Base-by-base conservation (phyloP, 371 early-diverging fungal species). In the Haplosporangium sp. region DNA sequence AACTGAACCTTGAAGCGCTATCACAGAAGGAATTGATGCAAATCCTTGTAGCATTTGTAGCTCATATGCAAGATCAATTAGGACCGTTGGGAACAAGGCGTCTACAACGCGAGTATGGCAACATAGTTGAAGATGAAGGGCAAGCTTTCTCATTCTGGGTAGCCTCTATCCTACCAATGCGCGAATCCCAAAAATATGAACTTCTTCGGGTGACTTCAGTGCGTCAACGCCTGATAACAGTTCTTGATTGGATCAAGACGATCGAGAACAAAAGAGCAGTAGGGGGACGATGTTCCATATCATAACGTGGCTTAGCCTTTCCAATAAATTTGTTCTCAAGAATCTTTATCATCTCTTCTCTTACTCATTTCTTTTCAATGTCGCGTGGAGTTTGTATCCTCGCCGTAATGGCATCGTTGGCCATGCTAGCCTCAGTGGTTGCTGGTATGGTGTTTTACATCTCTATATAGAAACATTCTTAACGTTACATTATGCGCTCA, bases 61-160 rank as follows among this genome's bases (percentile, higher is more conserved):
- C 77, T 17, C 61, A 67, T 2, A 67, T 85, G 63, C 79, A 82
- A 69, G 69, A 82, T 34, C 65, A 68, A 58, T 55, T 82, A 27
- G 70, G 73, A 55, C 56, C 84, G 34, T 44, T 85, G 82, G 84
- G 74, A 60, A 71, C 68, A 38, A 58, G 78, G 64, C 69, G 84
- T 11, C 70, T 87, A 9, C 59, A 84, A 52, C 66, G 84, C 7
- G 81, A 83, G 42, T 84, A 77, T 69, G 86, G 86, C 10, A 76
- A 77, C 47, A 85, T 88, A 82, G 78, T 86, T 35, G 67, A 78
- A 11, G 82, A 88, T 42, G 82, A 88, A 38, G 85, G 74, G 11
- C 67, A 82, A 3, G 83, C 81, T 48, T 83, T 90, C 56, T 84
- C 86, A 17, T 91, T 87, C 82, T 91, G 91, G 90, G 75, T 87